phyloP scores from a whole-genome alignment of 257 asterid genomes.

The Solanum sitiens region DNA sequence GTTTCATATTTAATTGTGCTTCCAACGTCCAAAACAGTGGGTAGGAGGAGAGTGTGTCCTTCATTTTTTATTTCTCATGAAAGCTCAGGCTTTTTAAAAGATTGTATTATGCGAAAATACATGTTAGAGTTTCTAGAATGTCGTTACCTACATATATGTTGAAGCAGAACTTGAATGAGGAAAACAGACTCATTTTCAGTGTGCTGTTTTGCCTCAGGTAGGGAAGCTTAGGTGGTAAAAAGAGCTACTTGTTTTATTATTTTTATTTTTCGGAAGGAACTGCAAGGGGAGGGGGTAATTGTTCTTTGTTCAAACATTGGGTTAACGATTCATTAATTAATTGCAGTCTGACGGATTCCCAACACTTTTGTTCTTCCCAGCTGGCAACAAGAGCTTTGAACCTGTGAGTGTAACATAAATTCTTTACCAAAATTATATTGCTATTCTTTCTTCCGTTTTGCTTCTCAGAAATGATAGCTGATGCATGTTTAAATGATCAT shows the following conservation, averaged over 20 bases:
- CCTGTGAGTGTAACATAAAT: conserved; percentile 45
- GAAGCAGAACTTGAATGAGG: background rate
- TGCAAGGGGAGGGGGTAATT: background rate
- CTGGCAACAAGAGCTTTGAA: conserved; percentile 95
- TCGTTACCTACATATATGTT: background rate
- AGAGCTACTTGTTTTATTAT: background rate
- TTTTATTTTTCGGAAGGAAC: background rate
- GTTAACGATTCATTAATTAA: background rate
- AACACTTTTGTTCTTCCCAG: conserved; percentile 89
- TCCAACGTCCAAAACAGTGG: background rate
- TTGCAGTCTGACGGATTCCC: conserved; percentile 93
- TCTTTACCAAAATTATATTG: background rate
- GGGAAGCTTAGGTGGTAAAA: background rate
- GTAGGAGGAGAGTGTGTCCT: background rate
- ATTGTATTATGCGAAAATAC: background rate
- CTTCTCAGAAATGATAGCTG: background rate
- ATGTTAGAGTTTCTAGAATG: background rate
- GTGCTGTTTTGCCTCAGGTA: background rate
- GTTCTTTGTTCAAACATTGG: background rate
- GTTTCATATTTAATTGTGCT: background rate
- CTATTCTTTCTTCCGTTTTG: background rate
- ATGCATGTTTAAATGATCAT: background rate
- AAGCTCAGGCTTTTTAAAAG: background rate
- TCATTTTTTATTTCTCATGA: background rate
- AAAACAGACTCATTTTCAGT: background rate